These are phyloP conservation scores for Cymbomonas tetramitiformis DNA, from an alignment of 139 green algal species.

Conservation along the genomic window DNA sequence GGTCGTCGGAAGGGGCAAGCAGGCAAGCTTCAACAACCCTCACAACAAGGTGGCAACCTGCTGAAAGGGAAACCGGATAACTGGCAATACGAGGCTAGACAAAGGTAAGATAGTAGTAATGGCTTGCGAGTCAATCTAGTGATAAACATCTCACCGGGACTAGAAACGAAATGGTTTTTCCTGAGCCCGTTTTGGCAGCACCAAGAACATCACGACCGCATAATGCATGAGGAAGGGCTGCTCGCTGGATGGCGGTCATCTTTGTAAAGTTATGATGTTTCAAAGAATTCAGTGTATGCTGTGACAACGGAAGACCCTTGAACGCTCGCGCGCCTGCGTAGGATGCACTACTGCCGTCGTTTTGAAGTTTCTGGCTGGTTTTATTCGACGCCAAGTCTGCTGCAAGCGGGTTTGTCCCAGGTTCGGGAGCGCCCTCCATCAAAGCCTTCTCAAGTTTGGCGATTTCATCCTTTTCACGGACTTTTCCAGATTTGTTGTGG, in stretches of 20 bases:
- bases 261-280: slow-evolving; percentile 3
- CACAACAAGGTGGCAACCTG: too few species aligned
- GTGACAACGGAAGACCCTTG: slow-evolving; percentile 21
- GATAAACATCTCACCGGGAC: too few species aligned
- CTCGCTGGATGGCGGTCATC: slow-evolving; percentile 81
- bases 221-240: slow-evolving; percentile 78
- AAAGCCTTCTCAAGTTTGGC: too few species aligned
- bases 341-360: neutral
- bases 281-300: slow-evolving; percentile 9
- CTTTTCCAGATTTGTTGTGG: too few species aligned
- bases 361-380: neutral
- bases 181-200: slow-evolving; percentile 90
- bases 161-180: slow-evolving; percentile 91
- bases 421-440: too few species aligned
- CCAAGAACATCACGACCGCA: slow-evolving; percentile 78
- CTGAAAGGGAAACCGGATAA: too few species aligned
- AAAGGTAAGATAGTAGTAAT: too few species aligned
- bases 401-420: slow-evolving; percentile 2
- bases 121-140: too few species aligned
- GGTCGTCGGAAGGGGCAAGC: too few species aligned
- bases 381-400: slow-evolving; percentile 2
- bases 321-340: slow-evolving; percentile 14
- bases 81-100: too few species aligned
- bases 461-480: too few species aligned
- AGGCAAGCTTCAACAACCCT: too few species aligned